A percentile compares a stretch with the other conserved stretches of the same genome.
Evolutionary conservation across 495 filamentous ascomycete genomes (phyloP).

Genomic region (Schizothecium vesticola): DNA sequence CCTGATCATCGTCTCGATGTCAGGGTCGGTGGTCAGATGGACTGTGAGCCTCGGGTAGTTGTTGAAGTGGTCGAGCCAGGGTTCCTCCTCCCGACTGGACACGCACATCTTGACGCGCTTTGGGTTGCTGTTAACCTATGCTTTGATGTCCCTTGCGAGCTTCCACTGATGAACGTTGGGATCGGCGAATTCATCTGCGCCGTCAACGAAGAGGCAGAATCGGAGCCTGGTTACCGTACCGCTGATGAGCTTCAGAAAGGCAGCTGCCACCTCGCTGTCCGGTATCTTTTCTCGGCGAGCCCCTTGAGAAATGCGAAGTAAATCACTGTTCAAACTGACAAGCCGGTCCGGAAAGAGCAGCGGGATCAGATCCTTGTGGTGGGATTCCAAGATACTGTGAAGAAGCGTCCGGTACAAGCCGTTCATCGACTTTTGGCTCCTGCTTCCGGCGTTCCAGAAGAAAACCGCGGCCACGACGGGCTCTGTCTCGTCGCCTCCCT

Average conservation of each 20-base stretch:
- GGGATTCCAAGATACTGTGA: not conserved
- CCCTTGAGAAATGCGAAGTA: not conserved
- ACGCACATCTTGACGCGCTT: not conserved
- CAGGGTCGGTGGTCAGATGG: not conserved
- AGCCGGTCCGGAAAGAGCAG: not conserved
- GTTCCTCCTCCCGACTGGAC: not conserved
- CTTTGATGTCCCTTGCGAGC: not conserved
- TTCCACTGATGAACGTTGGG: not conserved
- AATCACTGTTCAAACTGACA: not conserved
- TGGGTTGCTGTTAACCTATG: not conserved
- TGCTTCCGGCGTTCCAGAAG: not conserved
- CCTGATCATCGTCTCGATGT: not conserved
- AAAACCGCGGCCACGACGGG: not conserved
- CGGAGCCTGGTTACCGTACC: not conserved
- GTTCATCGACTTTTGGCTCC: not conserved
- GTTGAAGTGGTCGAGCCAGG: not conserved
- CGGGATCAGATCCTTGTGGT: not conserved
- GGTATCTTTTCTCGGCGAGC: not conserved
- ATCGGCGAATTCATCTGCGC: not conserved
- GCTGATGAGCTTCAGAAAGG: not conserved
- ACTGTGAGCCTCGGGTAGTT: not conserved
- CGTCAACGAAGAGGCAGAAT: not conserved
- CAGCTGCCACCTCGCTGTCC: not conserved
- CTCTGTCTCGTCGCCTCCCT: not conserved
- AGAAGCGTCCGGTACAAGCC: not conserved